These are phyloP conservation scores for Trichosanthes cucumerina DNA, from an alignment of 306 rosid genomes.

Conservation along the genomic window DNA sequence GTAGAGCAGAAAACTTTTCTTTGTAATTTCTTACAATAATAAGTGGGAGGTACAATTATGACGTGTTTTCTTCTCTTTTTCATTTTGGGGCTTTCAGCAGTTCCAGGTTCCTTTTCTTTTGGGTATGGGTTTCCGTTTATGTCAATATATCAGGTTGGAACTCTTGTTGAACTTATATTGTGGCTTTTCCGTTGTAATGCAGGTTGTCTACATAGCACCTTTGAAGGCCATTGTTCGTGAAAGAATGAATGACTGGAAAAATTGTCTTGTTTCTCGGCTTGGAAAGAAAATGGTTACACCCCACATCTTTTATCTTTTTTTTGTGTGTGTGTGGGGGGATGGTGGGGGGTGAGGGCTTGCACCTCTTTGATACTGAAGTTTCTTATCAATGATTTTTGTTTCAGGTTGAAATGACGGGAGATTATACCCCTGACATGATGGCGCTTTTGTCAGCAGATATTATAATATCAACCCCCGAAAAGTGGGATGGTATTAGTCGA, in stretches of 20 bases:
- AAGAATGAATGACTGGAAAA: slow-evolving; percentile 93
- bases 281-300: slow-evolving; percentile 68
- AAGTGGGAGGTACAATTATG: neutral
- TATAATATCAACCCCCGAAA: slow-evolving; percentile 94
- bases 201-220: slow-evolving; percentile 98
- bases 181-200: slow-evolving; percentile 10
- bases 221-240: slow-evolving; percentile 96
- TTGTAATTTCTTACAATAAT: neutral
- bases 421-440: slow-evolving; percentile 86
- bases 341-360: neutral
- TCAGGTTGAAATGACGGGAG: slow-evolving; percentile 99
- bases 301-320: neutral
- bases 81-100: slow-evolving; percentile 2
- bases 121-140: neutral
- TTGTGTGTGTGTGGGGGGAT: too few species aligned
- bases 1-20: neutral
- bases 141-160: neutral
- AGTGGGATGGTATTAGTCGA: slow-evolving; percentile 99
- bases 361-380: neutral
- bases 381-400: neutral
- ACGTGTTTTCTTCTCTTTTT: neutral
- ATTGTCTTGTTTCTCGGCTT: slow-evolving; percentile 70
- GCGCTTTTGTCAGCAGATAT: slow-evolving; percentile 89
- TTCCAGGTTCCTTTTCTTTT: neutral
- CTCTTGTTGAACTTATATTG: neutral